These are phyloP conservation scores for Chalara sp. DNA, from an alignment of 2,329 filamentous ascomycete genomes.

Conservation along the genomic window DNA sequence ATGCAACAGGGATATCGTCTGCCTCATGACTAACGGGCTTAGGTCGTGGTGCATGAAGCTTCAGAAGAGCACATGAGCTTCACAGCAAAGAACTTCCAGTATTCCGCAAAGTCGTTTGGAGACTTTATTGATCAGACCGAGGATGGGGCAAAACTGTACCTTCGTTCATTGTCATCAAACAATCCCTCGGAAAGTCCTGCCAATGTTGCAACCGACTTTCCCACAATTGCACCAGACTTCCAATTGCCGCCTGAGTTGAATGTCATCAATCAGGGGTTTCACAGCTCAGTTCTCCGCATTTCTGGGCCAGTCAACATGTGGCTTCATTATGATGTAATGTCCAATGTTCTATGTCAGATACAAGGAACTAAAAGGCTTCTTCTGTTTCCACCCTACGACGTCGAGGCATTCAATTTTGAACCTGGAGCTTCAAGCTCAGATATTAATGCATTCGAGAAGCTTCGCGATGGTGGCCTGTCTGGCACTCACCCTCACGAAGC, in stretches of 20 bases:
- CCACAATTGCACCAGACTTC: slow-evolving; percentile 63
- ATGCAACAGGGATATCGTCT: not conserved
- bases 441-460: slow-evolving; percentile 58
- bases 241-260: slow-evolving; percentile 54
- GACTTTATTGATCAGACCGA: slow-evolving; percentile 57
- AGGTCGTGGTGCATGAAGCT: slow-evolving; percentile 71
- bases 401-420: slow-evolving; percentile 61
- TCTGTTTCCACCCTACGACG: slow-evolving; percentile 73
- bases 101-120: slow-evolving; percentile 61
- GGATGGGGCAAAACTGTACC: slow-evolving; percentile 59
- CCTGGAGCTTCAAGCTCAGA: slow-evolving; percentile 77
- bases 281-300: slow-evolving; percentile 74
- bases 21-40: slow-evolving; percentile 10
- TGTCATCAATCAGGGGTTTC: slow-evolving; percentile 53
- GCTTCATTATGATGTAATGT: slow-evolving; percentile 87
- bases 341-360: slow-evolving; percentile 79
- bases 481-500: slow-evolving; percentile 61
- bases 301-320: slow-evolving; percentile 80
- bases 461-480: slow-evolving; percentile 34
- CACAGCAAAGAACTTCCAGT: slow-evolving; percentile 74
- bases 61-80: slow-evolving; percentile 67
- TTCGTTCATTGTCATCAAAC: slow-evolving; percentile 68
- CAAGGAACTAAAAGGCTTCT: slow-evolving; percentile 65
- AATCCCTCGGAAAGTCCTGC: slow-evolving; percentile 65
- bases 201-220: slow-evolving; percentile 66